Conservation (phyloP, 2,329 filamentous ascomycete genomes). For the Verticillium longisporum region DNA sequence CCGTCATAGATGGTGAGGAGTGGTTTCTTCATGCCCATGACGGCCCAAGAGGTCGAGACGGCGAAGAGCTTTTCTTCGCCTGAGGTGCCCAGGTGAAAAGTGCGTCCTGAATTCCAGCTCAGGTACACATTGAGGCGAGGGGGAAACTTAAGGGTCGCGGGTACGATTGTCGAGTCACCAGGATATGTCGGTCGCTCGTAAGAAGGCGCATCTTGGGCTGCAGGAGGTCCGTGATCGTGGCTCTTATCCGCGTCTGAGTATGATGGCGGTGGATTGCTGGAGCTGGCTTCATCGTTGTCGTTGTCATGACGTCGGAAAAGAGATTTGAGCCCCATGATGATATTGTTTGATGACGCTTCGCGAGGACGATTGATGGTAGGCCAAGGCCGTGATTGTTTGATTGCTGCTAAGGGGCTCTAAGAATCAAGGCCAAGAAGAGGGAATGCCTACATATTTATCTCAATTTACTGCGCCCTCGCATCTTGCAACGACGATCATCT, state of each 20-base stretch:
- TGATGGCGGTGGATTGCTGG: not conserved
- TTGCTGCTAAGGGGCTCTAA: too few relatives aligned
- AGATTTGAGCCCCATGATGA: not conserved
- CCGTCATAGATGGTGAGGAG: conserved; percentile 5
- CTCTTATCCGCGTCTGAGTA: not conserved
- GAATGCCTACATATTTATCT: too few relatives aligned
- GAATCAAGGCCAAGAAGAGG: too few relatives aligned
- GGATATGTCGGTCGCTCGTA: not conserved
- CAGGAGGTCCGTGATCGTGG: not conserved
- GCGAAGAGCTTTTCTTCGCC: conserved; percentile 1
- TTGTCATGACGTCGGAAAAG: not conserved
- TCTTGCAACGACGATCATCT: too few relatives aligned
- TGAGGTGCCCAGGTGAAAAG: conserved; percentile 4
- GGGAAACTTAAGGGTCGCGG: conserved; percentile 3
- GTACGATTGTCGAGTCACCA: not conserved
- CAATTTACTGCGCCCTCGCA: too few relatives aligned
- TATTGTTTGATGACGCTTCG: not conserved
- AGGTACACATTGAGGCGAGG: conserved; percentile 6
- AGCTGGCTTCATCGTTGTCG: not conserved
- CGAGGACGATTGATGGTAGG: not conserved
- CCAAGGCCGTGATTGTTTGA: not conserved
- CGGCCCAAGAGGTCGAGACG: not conserved
- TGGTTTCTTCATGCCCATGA: conserved; percentile 4
- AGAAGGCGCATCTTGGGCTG: not conserved
- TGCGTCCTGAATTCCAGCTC: conserved; percentile 5